A percentile compares a stretch with the other conserved stretches of the same genome.
These are phyloP conservation scores for Casuarina cunninghamiana DNA, from an alignment of 306 rosid species.

Conservation along the genomic window DNA sequence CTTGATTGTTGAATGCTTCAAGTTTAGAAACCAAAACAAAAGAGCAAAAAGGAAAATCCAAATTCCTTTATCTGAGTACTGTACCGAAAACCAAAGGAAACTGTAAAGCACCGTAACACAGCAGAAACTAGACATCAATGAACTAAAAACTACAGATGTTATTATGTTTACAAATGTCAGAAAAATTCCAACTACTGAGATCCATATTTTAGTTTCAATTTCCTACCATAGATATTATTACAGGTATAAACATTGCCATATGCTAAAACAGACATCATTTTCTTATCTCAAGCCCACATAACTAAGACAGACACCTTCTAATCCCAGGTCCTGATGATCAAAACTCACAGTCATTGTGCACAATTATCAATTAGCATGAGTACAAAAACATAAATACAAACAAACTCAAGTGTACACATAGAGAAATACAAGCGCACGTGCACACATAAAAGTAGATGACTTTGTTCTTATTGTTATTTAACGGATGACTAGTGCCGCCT, in stretches of 20 bases:
- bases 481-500: background rate
- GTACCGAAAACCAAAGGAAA: background rate
- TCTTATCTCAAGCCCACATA: background rate
- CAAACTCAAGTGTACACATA: background rate
- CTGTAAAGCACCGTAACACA: background rate
- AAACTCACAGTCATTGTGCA: background rate
- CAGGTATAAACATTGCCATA: background rate
- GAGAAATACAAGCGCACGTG: background rate
- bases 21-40: background rate
- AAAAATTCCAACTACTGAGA: background rate
- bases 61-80: background rate
- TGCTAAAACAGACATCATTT: background rate
- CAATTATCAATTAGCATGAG: background rate
- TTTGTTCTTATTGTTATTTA: background rate
- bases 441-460: background rate
- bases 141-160: background rate
- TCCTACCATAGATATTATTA: background rate
- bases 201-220: background rate
- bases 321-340: background rate
- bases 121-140: background rate
- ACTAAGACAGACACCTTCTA: background rate
- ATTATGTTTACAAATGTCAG: background rate
- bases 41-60: background rate
- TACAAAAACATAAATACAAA: background rate
- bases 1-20: background rate